Evolutionary conservation across 2,329 filamentous ascomycete genomes (phyloP).

Genomic region (Cercospora janseana): DNA sequence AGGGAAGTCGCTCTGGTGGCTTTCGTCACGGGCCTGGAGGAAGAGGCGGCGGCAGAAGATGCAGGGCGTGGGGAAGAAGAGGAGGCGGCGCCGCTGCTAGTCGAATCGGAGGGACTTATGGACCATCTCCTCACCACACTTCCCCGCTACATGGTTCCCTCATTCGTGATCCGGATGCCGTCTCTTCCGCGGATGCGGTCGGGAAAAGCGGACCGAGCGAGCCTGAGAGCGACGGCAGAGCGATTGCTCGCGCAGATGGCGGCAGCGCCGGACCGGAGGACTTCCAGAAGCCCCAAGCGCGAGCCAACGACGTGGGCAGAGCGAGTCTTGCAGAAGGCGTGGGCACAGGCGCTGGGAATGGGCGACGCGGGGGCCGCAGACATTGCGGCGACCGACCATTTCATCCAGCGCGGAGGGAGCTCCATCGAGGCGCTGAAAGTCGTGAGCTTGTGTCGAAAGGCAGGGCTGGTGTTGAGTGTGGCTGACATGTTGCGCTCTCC

Average conservation of each 20-base stretch:
- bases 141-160: slow-evolving; percentile 15
- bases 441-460: slow-evolving; percentile 40
- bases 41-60: not conserved
- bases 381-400: slow-evolving; percentile 38
- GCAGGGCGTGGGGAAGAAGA: too few relatives aligned
- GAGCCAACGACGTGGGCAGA: slow-evolving; percentile 37
- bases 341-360: not conserved
- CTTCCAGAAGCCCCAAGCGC: slow-evolving; percentile 56
- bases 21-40: not conserved
- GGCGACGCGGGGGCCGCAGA: not conserved
- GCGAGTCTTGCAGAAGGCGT: not conserved
- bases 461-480: slow-evolving; percentile 42
- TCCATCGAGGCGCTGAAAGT: slow-evolving; percentile 49
- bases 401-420: slow-evolving; percentile 49
- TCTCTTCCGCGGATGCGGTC: slow-evolving; percentile 14
- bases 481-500: slow-evolving; percentile 44
- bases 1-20: slow-evolving; percentile 10
- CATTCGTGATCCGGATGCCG: slow-evolving; percentile 11
- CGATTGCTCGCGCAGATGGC: not conserved
- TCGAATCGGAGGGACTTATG: not conserved
- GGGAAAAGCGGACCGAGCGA: slow-evolving; percentile 13
- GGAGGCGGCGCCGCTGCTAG: too few relatives aligned
- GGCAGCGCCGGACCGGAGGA: not conserved
- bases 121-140: not conserved
- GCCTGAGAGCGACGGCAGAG: slow-evolving; percentile 4